Base-by-base conservation (phyloP, 352 stramenopile genomes). In the Phytopythium oedochilum region DNA sequence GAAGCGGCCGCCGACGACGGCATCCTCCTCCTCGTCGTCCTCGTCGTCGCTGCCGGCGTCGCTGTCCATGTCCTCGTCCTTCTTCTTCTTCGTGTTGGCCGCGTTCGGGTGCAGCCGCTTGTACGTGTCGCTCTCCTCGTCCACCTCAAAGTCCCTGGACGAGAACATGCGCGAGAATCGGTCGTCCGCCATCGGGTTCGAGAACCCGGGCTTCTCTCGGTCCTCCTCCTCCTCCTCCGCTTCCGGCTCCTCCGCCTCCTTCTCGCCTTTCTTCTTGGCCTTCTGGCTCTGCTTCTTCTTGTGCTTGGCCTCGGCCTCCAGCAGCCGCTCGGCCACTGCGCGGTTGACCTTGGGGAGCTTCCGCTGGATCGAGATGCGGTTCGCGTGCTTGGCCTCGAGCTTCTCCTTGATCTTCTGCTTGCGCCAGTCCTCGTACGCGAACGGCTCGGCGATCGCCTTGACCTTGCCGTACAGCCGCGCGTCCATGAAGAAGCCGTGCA, bases 401-500 rank as follows among this genome's bases (percentile, higher is more conserved):
- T 96, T 96, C 63, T 98, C 83, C 70, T 97, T 92, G 29, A 99
- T 75, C 70, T 98, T 96, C 49, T 98, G 92, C 68, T 98, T 98
- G 26, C 92, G 83, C 66, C 96, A 99, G 59, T 98, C 87, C 66
- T 99, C 96, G 71, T 99, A 99, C 55, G 97, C 96, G 55, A 98
- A 98, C 47, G 97, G 97, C 64, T 98, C 96, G 12, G 94, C 90
- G 39, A 99, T 97, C 38, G 94, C 90, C 64, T 97, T 89, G 29
- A 99, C 88, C 70, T 97, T 97, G 59, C 95, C 93, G 76, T 99
- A 98, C 35, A 99, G 73, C 23, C 95, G 91, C 29, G 94, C 96
- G 66, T 99, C 96, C 78, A 99, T 99, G 73, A 99, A 99, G 78
- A 98, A 99, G 45, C 97, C 97, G 78, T 99, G 97, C 97, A 99